Evolutionary conservation across 2,329 filamentous ascomycete genomes (phyloP).

Genomic region (Stenocarpella maydis): DNA sequence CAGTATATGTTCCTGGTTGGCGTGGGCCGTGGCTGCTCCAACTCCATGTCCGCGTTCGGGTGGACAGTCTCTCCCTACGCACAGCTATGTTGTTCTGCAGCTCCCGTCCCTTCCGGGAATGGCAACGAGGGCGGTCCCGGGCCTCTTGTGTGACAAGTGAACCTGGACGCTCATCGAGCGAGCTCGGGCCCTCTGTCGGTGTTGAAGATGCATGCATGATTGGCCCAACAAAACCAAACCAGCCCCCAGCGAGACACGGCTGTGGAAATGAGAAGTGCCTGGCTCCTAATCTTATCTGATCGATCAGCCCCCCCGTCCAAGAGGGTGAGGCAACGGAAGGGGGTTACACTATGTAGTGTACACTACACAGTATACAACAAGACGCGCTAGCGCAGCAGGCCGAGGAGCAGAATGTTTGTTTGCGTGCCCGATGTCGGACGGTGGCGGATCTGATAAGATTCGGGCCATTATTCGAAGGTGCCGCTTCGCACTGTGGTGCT

Average conservation of each 20-base stretch:
- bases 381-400: background rate
- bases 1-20: background rate
- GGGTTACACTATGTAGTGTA: background rate
- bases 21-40: background rate
- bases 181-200: background rate
- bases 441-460: slow-evolving; percentile 29
- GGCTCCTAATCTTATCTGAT: slow-evolving; percentile 34
- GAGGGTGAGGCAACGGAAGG: background rate
- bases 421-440: slow-evolving; percentile 17
- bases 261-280: slow-evolving; percentile 2
- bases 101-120: background rate
- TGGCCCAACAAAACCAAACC: slow-evolving; percentile 7
- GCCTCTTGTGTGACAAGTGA: no score
- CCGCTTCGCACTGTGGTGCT: slow-evolving; percentile 24
- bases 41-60: slow-evolving; percentile 5
- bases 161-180: background rate
- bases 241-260: background rate
- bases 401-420: background rate
- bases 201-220: background rate
- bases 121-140: background rate
- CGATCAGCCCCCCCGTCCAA: slow-evolving; percentile 20
- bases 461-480: background rate
- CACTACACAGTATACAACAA: background rate
- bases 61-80: background rate
- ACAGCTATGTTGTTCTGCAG: slow-evolving; percentile 4